These are phyloP conservation scores for Stephanodiscus triporus DNA, from an alignment of 108 stramenopile genomes.

Conservation along the genomic window DNA sequence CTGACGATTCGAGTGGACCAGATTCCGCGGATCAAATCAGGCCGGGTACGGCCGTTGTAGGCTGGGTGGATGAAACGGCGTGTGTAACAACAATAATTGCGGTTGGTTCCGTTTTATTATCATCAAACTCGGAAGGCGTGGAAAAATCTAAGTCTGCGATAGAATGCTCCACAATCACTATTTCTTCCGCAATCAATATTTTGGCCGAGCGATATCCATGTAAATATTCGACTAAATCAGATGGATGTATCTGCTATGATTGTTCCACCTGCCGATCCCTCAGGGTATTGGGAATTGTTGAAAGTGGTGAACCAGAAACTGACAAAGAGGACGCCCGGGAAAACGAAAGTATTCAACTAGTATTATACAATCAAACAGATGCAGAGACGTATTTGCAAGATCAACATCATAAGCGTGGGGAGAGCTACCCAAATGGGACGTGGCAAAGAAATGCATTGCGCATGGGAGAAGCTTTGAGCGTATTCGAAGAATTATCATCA, in stretches of 20 bases:
- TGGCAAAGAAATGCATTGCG: slow-evolving; percentile 13
- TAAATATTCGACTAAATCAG: background rate
- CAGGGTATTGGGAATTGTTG: background rate
- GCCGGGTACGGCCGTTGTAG: background rate
- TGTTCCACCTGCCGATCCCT: slow-evolving; percentile 1
- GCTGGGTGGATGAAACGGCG: slow-evolving; percentile 8
- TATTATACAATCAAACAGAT: slow-evolving; percentile 35
- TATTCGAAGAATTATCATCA: slow-evolving; percentile 14
- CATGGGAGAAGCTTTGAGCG: slow-evolving; percentile 14
- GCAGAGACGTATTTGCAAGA: slow-evolving; percentile 7
- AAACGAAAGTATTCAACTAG: slow-evolving; percentile 12
- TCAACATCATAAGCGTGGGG: background rate
- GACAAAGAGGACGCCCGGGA: background rate
- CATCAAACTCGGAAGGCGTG: background rate
- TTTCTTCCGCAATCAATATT: background rate
- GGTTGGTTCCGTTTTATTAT: background rate
- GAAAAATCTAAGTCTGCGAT: background rate
- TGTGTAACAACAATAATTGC: background rate
- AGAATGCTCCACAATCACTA: background rate
- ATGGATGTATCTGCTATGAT: background rate
- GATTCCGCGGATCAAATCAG: background rate
- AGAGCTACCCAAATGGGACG: slow-evolving; percentile 1
- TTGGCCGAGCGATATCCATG: background rate
- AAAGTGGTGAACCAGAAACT: background rate
- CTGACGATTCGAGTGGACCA: background rate